A percentile compares a stretch with the other conserved stretches of the same genome.
Conservation (phyloP, 495 filamentous ascomycete genomes). For the Podospora didyma region DNA sequence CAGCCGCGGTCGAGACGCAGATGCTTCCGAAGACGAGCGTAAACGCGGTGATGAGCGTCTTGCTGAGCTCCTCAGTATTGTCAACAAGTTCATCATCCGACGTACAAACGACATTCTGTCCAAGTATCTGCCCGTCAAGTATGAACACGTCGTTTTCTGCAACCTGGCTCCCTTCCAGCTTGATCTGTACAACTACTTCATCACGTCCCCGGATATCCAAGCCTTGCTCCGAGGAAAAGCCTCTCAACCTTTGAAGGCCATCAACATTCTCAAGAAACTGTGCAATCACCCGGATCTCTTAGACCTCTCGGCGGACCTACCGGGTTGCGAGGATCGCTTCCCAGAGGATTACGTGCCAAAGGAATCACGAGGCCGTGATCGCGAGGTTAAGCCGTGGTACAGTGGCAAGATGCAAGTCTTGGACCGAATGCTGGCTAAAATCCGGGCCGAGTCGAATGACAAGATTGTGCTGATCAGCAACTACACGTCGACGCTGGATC, state of each 20-base stretch:
- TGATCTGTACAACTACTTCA: slow-evolving; percentile 92
- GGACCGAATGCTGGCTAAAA: slow-evolving; percentile 95
- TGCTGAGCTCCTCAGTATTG: slow-evolving; percentile 71
- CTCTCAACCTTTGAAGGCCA: slow-evolving; percentile 93
- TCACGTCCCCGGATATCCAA: slow-evolving; percentile 92
- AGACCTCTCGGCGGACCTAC: slow-evolving; percentile 76
- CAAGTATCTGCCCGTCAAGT: slow-evolving; percentile 97
- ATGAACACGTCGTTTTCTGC: slow-evolving; percentile 99
- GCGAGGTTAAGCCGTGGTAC: slow-evolving; percentile 94
- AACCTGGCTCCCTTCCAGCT: slow-evolving; percentile 90
- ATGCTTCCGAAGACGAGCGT: slow-evolving; percentile 77
- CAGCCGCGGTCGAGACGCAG: slow-evolving; percentile 85
- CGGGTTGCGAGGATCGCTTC: slow-evolving; percentile 76
- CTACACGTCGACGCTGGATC: slow-evolving; percentile 92
- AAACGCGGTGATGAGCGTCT: slow-evolving; percentile 83
- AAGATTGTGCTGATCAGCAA: slow-evolving; percentile 99
- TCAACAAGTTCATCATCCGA: slow-evolving; percentile 99
- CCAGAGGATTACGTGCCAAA: slow-evolving; percentile 88
- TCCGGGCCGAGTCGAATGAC: slow-evolving; percentile 94
- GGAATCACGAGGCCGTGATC: slow-evolving; percentile 80
- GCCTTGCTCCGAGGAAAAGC: slow-evolving; percentile 90
- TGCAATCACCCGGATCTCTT: slow-evolving; percentile 98
- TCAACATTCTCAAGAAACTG: slow-evolving; percentile 93
- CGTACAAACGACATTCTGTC: slow-evolving; percentile 97
- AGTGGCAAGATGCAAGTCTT: slow-evolving; percentile 98